Conservation (phyloP, 331 rosid species). For the Malus hybrid region DNA sequence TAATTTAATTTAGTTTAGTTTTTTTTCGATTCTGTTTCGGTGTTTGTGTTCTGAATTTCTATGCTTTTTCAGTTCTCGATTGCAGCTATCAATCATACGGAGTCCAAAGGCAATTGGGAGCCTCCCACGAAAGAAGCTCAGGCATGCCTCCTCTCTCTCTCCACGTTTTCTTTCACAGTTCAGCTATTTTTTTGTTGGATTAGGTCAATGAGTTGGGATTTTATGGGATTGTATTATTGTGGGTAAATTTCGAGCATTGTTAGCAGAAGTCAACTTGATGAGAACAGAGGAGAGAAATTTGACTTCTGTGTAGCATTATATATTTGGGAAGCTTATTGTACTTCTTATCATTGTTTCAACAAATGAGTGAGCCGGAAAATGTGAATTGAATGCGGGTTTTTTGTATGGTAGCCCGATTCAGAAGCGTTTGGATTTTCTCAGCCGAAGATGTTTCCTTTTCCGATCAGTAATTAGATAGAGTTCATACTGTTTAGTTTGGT, state of each 20-base stretch:
- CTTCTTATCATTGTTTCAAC: too few relatives aligned
- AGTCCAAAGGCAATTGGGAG: slow-evolving; percentile 73
- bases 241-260: not conserved
- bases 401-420: not conserved
- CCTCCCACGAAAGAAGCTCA: slow-evolving; percentile 99
- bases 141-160: slow-evolving; percentile 32
- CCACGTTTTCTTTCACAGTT: not conserved
- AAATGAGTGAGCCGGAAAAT: not conserved
- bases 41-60: not conserved
- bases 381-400: not conserved
- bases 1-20: not conserved
- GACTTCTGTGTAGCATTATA: not conserved
- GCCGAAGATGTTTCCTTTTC: not conserved
- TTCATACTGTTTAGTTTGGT: not conserved
- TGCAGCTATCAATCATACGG: slow-evolving; percentile 89
- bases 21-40: not conserved
- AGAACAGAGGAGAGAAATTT: not conserved
- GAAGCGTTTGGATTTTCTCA: not conserved
- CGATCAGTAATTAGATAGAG: not conserved
- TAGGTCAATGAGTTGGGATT: not conserved
- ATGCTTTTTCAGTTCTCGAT: slow-evolving; percentile 69
- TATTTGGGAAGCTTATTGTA: not conserved
- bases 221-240: not conserved
- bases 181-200: not conserved
- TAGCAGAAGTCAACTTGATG: not conserved